A percentile compares a stretch with the other conserved stretches of the same genome.
phyloP scores from a whole-genome alignment of 345 rosid species.

The Citrus sp. region DNA sequence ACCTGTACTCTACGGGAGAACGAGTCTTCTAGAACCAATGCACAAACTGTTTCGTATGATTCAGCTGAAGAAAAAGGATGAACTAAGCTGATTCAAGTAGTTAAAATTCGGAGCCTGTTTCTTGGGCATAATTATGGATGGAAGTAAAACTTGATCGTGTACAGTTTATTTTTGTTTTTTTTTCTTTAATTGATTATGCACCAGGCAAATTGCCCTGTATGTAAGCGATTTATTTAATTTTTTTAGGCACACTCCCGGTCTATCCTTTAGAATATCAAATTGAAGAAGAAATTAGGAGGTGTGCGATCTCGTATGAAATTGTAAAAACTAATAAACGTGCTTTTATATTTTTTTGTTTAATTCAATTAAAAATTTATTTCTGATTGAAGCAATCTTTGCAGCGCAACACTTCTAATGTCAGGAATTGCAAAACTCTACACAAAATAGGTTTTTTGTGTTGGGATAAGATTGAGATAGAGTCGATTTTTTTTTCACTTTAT shows the following conservation, averaged over 20 bases:
- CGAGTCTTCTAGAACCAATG: conserved; percentile 52
- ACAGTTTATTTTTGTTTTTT: conserved; percentile 8
- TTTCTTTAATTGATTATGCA: background rate
- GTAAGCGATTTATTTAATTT: too few species aligned
- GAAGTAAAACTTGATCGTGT: background rate
- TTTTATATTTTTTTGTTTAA: background rate
- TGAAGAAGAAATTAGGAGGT: background rate
- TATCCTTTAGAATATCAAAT: background rate
- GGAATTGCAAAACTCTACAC: too few species aligned
- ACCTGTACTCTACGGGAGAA: conserved; percentile 73
- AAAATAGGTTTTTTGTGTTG: background rate
- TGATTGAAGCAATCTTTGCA: background rate
- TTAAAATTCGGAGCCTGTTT: background rate
- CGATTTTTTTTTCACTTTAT: too few species aligned
- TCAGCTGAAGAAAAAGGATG: background rate
- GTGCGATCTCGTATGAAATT: background rate
- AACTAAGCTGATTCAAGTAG: background rate
- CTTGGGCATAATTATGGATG: background rate
- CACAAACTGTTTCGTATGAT: background rate
- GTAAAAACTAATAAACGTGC: background rate
- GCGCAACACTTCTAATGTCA: background rate
- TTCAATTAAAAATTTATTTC: background rate
- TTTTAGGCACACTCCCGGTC: background rate
- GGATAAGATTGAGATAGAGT: too few species aligned
- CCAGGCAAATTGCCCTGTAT: background rate